phyloP scores from a whole-genome alignment of 2,329 filamentous ascomycete genomes.

The Knoxdaviesia capensis region DNA sequence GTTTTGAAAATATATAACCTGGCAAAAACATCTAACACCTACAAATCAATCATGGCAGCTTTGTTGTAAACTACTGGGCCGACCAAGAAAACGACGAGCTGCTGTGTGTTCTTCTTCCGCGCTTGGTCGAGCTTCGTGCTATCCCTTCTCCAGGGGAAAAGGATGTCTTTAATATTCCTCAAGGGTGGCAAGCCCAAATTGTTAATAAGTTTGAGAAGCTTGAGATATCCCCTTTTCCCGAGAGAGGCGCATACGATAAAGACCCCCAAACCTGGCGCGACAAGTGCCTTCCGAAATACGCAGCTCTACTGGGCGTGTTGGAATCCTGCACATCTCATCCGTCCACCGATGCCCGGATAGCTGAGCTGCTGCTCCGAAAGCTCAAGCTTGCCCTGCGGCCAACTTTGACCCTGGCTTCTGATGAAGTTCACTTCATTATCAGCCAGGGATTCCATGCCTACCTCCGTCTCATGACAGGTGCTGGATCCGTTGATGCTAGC shows the following conservation, averaged over 20 bases:
- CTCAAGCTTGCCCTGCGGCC: slow-evolving; percentile 43
- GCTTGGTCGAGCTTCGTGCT: slow-evolving; percentile 34
- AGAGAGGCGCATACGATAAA: slow-evolving; percentile 40
- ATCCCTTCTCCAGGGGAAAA: slow-evolving; percentile 32
- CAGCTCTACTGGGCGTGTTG: slow-evolving; percentile 43
- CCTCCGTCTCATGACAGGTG: slow-evolving; percentile 39
- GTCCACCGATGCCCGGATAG: slow-evolving; percentile 44
- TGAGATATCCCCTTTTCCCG: slow-evolving; percentile 43
- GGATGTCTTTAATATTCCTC: slow-evolving; percentile 35
- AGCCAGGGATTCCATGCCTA: slow-evolving; percentile 59
- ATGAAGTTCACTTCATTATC: slow-evolving; percentile 51
- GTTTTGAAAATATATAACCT: slow-evolving; percentile 8
- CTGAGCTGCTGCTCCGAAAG: slow-evolving; percentile 44
- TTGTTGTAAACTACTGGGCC: slow-evolving; percentile 56
- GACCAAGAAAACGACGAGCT: slow-evolving; percentile 43
- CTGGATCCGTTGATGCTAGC: slow-evolving; percentile 34
- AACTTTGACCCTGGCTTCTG: slow-evolving; percentile 34
- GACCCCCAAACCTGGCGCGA: slow-evolving; percentile 41
- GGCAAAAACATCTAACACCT: neutral
- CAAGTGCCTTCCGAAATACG: slow-evolving; percentile 45
- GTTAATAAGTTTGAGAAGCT: slow-evolving; percentile 47
- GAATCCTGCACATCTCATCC: slow-evolving; percentile 42
- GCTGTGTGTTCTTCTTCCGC: slow-evolving; percentile 47
- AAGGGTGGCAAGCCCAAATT: slow-evolving; percentile 55
- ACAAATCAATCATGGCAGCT: slow-evolving; percentile 24